Conservation (phyloP, 768 basidiomycete genomes). For the Hirschioporus abietinus region DNA sequence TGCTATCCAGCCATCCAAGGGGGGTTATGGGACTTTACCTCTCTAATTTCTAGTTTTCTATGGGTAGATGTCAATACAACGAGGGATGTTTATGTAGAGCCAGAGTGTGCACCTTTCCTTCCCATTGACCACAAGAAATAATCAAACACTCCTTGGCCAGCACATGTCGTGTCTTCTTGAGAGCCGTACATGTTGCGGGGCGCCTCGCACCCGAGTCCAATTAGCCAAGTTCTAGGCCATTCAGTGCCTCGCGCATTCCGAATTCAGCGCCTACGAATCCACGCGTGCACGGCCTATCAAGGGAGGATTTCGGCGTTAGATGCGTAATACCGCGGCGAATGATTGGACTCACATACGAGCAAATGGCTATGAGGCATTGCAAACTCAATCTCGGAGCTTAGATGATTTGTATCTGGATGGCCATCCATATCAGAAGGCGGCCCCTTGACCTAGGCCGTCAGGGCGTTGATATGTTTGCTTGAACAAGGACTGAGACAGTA, state of each 20-base stretch:
- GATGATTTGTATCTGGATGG: background rate
- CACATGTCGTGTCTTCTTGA: background rate
- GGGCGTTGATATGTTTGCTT: background rate
- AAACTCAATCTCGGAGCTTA: background rate
- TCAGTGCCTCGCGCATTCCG: background rate
- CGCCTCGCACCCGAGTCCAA: background rate
- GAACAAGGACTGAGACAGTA: background rate
- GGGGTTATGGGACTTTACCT: too few relatives aligned
- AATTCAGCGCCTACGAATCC: slow-evolving; percentile 48
- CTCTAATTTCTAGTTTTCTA: too few relatives aligned
- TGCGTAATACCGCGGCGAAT: background rate
- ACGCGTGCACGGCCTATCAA: slow-evolving; percentile 38
- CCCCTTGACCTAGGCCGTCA: background rate
- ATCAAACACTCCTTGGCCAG: too few relatives aligned
- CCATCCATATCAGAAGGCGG: background rate
- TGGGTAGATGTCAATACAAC: too few relatives aligned
- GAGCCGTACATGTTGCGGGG: background rate
- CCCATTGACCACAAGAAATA: too few relatives aligned
- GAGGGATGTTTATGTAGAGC: too few relatives aligned
- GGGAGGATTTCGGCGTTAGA: background rate
- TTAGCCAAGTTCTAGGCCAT: background rate
- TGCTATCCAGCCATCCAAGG: too few relatives aligned
- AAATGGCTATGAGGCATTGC: background rate
- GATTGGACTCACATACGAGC: background rate
- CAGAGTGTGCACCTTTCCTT: too few relatives aligned